Conservation (phyloP, 495 filamentous ascomycete genomes). For the Trichoderma orchidacearum region DNA sequence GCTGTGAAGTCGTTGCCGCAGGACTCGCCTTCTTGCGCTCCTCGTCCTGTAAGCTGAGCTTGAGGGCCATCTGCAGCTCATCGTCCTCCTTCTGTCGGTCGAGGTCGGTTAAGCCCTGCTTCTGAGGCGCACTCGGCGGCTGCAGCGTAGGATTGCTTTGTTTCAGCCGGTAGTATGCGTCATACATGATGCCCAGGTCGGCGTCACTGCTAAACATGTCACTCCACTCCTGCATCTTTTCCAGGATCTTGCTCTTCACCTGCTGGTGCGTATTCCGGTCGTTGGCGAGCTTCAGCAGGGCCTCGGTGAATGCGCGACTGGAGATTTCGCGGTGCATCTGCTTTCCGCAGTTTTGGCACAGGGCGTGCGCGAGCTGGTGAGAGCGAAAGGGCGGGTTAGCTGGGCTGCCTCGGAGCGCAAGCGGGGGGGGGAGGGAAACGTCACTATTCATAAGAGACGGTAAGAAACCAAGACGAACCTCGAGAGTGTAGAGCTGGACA, state of each 20-base stretch:
- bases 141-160: slow-evolving; percentile 76
- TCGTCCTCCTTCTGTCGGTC: slow-evolving; percentile 96
- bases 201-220: slow-evolving; percentile 86
- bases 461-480: slow-evolving; percentile 50
- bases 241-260: slow-evolving; percentile 92
- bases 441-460: background rate
- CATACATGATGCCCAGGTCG: slow-evolving; percentile 94
- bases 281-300: slow-evolving; percentile 74
- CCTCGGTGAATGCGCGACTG: slow-evolving; percentile 91
- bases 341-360: slow-evolving; percentile 88
- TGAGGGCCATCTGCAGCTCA: slow-evolving; percentile 91
- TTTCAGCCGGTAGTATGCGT: slow-evolving; percentile 83
- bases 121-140: slow-evolving; percentile 82
- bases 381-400: background rate
- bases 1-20: slow-evolving; percentile 14
- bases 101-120: slow-evolving; percentile 74
- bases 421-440: background rate
- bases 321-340: slow-evolving; percentile 89
- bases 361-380: slow-evolving; percentile 69
- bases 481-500: slow-evolving; percentile 96
- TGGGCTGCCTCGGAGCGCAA: background rate
- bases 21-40: slow-evolving; percentile 35
- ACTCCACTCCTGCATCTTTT: slow-evolving; percentile 92
- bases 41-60: slow-evolving; percentile 79
- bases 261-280: slow-evolving; percentile 94